These are phyloP conservation scores for Hepatocystis sp. DNA, from an alignment of 169 alveolate species.

Conservation along the genomic window DNA sequence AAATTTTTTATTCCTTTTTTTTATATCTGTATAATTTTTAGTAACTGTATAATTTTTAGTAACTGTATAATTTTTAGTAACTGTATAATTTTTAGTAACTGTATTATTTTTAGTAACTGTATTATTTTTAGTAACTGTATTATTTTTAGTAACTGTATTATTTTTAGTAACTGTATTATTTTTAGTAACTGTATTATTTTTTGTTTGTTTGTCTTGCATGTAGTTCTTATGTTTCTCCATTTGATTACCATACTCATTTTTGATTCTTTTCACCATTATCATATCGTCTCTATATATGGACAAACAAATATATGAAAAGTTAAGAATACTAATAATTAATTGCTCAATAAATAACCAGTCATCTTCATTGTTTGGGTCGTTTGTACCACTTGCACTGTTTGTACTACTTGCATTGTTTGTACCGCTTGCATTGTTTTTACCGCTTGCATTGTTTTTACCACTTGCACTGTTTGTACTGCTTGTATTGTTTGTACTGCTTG, in stretches of 20 bases:
- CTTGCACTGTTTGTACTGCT: background rate
- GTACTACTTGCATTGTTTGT: background rate
- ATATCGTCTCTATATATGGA: conserved; percentile 52
- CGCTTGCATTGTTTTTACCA: background rate
- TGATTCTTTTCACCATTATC: conserved; percentile 22
- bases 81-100: background rate
- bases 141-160: no score
- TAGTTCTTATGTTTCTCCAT: background rate
- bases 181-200: no score
- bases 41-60: no score
- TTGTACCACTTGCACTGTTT: background rate
- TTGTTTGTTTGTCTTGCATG: background rate
- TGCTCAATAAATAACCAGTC: conserved; percentile 69
- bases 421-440: background rate
- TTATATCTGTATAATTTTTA: conserved; percentile 12
- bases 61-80: background rate
- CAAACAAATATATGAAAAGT: conserved; percentile 66
- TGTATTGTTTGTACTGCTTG: background rate
- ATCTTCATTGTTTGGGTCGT: conserved; percentile 27
- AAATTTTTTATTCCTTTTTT: conserved; percentile 43
- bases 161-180: background rate
- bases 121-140: background rate
- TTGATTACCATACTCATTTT: conserved; percentile 1
- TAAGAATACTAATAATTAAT: conserved; percentile 66
- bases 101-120: background rate